Conservation (phyloP, 2,329 filamentous ascomycete species). For the Aspergillus sergii region DNA sequence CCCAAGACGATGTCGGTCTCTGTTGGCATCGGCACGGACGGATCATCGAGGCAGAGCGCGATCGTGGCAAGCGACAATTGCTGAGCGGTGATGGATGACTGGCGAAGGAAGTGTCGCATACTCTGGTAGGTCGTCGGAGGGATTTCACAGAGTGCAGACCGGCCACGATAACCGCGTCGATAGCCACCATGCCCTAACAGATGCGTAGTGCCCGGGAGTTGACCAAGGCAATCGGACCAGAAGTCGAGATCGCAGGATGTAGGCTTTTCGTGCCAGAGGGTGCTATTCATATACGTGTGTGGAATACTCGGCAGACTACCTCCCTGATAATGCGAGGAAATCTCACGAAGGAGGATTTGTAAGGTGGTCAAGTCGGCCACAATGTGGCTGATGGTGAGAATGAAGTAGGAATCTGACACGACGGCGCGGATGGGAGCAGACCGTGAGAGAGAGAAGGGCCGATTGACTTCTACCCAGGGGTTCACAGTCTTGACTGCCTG, state of each 20-base stretch:
- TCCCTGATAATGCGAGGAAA: not conserved
- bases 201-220: too few species aligned
- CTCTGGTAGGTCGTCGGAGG: too few species aligned
- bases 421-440: not conserved
- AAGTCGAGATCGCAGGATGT: not conserved
- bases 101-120: too few species aligned
- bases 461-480: constrained; percentile 2
- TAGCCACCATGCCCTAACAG: too few species aligned
- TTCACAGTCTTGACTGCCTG: not conserved
- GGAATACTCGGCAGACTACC: not conserved
- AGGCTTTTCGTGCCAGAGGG: not conserved
- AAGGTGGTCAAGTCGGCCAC: constrained; percentile 6
- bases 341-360: not conserved
- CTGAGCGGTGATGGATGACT: too few species aligned
- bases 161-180: too few species aligned
- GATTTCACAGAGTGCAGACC: too few species aligned
- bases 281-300: not conserved
- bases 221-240: not conserved
- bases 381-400: constrained; percentile 5
- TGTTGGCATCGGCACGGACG: too few species aligned
- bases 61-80: too few species aligned
- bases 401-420: not conserved
- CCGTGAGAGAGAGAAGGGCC: constrained; percentile 3
- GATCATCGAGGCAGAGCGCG: too few species aligned
- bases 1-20: too few species aligned